phyloP scores from a whole-genome alignment of 495 filamentous ascomycete species.

The Penicillium atrosanguineum region DNA sequence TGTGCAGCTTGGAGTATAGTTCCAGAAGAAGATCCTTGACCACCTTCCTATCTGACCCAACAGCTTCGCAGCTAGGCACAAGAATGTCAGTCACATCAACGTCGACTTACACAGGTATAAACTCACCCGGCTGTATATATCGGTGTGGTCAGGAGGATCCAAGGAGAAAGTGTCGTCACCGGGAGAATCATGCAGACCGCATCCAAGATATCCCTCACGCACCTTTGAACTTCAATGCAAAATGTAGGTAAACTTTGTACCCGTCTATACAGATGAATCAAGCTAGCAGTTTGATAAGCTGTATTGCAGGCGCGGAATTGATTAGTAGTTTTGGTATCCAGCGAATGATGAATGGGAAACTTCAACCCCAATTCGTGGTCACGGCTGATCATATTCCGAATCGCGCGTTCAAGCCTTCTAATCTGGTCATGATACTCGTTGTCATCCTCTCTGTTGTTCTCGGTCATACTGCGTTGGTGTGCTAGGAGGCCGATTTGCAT shows the following conservation, averaged over 20 bases:
- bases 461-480: not conserved
- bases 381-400: conserved; percentile 12
- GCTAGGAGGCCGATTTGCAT: conserved; percentile 10
- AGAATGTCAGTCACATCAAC: not conserved
- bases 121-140: conserved; percentile 20
- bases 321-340: not conserved
- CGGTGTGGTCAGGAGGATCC: conserved; percentile 18
- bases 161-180: conserved; percentile 14
- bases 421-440: not conserved
- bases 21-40: conserved; percentile 9
- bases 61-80: conserved; percentile 4
- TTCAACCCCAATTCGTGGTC: conserved; percentile 5
- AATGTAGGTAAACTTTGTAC: conserved; percentile 1
- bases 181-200: conserved; percentile 10
- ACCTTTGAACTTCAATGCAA: conserved; percentile 8
- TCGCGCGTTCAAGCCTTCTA: conserved; percentile 1
- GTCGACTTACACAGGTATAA: not conserved
- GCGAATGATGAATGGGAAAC: conserved; percentile 1
- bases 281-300: conserved; percentile 10
- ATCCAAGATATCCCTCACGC: conserved; percentile 15
- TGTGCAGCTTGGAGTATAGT: conserved; percentile 11
- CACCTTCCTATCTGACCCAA: conserved; percentile 2
- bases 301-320: conserved; percentile 18
- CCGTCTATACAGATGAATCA: conserved; percentile 15
- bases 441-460: not conserved